Conservation (phyloP, 192 early-diverging fungal genomes). For the Umbelopsis ramanniana region DNA sequence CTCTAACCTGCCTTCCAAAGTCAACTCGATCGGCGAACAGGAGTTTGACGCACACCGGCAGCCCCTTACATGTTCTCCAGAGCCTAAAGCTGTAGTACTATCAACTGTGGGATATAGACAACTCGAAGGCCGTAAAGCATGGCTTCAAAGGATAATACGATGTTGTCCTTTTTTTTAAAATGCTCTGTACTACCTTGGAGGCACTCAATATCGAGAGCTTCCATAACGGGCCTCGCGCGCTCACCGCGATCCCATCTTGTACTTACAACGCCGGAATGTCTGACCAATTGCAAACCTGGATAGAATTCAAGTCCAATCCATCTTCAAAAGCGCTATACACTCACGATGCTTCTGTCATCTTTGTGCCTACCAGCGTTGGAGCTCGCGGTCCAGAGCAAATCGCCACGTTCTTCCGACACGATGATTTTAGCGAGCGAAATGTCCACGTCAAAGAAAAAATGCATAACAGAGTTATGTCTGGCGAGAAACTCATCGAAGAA, state of each 20-base stretch:
- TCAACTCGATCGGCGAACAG: no score
- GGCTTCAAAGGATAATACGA: no score
- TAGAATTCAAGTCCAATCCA: slow-evolving; percentile 17
- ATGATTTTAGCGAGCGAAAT: slow-evolving; percentile 27
- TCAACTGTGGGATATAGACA: not conserved
- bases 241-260: slow-evolving; percentile 7
- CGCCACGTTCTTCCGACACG: slow-evolving; percentile 32
- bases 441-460: slow-evolving; percentile 31
- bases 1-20: slow-evolving; percentile 13
- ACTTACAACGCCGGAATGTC: slow-evolving; percentile 10
- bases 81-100: no score
- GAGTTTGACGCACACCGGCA: no score
- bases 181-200: slow-evolving; percentile 22
- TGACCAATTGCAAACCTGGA: slow-evolving; percentile 17
- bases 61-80: not conserved
- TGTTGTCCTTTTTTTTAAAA: slow-evolving; percentile 23
- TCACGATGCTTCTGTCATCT: slow-evolving; percentile 42
- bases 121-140: no score
- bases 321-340: slow-evolving; percentile 25
- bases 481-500: slow-evolving; percentile 38
- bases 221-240: slow-evolving; percentile 19
- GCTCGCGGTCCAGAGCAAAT: slow-evolving; percentile 34
- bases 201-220: slow-evolving; percentile 19
- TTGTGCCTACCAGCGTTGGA: slow-evolving; percentile 49
- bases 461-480: slow-evolving; percentile 27